phyloP scores from a whole-genome alignment of 441 rosid species.

The Arabidopsis hybrid region DNA sequence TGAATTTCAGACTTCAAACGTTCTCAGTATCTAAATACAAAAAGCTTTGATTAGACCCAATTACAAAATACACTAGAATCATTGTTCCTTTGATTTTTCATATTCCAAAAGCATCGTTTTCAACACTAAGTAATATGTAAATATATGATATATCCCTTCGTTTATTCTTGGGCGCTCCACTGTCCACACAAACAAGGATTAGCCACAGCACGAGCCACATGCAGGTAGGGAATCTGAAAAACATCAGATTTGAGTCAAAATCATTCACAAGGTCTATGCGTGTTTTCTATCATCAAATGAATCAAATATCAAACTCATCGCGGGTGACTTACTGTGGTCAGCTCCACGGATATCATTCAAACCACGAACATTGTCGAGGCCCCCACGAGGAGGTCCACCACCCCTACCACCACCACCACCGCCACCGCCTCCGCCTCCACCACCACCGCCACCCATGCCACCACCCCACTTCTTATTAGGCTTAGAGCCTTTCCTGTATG shows the following conservation, averaged over 20 bases:
- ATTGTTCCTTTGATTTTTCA: constrained; percentile 3
- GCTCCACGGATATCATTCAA: constrained; percentile 61
- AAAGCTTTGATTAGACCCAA: constrained; percentile 19
- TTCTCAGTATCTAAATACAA: constrained; percentile 9
- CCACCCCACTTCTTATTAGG: constrained; percentile 93
- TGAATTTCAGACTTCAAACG: constrained; percentile 8
- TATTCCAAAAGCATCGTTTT: constrained; percentile 11
- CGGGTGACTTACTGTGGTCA: constrained; percentile 72
- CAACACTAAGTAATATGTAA: constrained; percentile 1
- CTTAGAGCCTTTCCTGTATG: constrained; percentile 70
- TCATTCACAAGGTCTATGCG: neutral
- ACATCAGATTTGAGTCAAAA: constrained; percentile 12
- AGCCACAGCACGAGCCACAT: constrained; percentile 95
- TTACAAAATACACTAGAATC: constrained; percentile 10
- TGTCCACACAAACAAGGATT: constrained; percentile 2
- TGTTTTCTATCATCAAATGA: neutral
- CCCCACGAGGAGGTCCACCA: constrained; percentile 62
- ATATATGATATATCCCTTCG: neutral
- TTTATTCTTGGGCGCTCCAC: constrained; percentile 10
- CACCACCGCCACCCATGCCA: constrained; percentile 62
- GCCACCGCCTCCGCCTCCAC: constrained; percentile 71
- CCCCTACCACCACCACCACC: constrained; percentile 38
- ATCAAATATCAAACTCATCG: neutral
- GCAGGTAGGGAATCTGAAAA: constrained; percentile 85
- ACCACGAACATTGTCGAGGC: constrained; percentile 70